Evolutionary conservation across 2,329 filamentous ascomycete genomes (phyloP), one percentile per base, ranked within the genome.

Genomic region (Rutstroemia sydowiana): DNA sequence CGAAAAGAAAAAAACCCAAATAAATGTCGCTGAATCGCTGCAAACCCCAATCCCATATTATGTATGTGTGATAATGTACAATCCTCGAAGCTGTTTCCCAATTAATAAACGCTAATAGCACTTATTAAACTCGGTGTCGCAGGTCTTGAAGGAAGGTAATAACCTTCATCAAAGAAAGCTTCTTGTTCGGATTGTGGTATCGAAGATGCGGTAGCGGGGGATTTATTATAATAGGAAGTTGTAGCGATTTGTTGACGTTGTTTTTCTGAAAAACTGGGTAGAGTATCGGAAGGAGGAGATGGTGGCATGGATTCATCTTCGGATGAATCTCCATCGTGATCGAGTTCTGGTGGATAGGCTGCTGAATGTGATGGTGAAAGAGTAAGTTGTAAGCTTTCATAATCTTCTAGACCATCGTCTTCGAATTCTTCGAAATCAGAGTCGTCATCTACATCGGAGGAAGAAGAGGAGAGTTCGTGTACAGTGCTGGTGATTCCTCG

Each of bases 231-330:
- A 61, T 62, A 68, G 36, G 65, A 65, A 52, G 72, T 70, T 4
- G 70, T 69, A 28, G 68, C 68, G 55, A 72, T 69, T 52, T 68
- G 59, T 52, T 68, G 58, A 57, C 65, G 59, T 62, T 80, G 72
- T 72, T 84, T 79, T 61, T 79, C 74, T 42, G 76, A 71, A 64
- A 88, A 86, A 37, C 75, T 70, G 55, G 79, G 73, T 48, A 88
- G 70, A 32, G 75, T 26, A 45, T 57, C 50, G n/a, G 61, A 60
- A n/a, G 65, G 63, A 31, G 65, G 65, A 30, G 65, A 65, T 18
- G 84, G 84, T 7, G 87, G 87, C 80, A 88, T 73, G 44, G 75
- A 71, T 60, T 87, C 83, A 69, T 90, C 86, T 61, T 89, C 85
- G 52, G 81, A 84, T 2, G 80, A 82, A 39, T 74, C 84, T 55